These are phyloP conservation scores for Lignosus rhinocerotis DNA, from an alignment of 1,284 basidiomycete genomes.

Conservation along the genomic window DNA sequence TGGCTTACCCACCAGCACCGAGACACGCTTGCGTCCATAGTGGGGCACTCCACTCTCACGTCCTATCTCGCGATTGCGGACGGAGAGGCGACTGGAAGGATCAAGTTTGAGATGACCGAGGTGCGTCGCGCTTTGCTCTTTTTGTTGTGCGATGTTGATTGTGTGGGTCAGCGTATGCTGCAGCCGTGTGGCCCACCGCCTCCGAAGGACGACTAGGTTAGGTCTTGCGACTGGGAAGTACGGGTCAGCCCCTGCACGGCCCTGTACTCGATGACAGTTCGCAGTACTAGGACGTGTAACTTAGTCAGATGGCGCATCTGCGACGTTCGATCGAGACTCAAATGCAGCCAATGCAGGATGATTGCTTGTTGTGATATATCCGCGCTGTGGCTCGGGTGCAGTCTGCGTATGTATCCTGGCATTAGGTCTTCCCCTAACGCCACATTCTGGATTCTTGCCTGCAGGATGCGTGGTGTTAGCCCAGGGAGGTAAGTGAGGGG, in stretches of 20 bases:
- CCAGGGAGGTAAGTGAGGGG: too few relatives aligned
- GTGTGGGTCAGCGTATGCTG: constrained; percentile 78
- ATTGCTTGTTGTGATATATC: not conserved
- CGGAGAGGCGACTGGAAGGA: constrained; percentile 85
- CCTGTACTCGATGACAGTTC: not conserved
- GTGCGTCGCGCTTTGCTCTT: constrained; percentile 46
- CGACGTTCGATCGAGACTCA: not conserved
- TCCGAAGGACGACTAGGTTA: constrained; percentile 73
- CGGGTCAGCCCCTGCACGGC: not conserved
- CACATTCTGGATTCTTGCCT: too few relatives aligned
- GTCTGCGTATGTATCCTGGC: not conserved
- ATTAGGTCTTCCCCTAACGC: not conserved
- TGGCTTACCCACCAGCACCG: constrained; percentile 98
- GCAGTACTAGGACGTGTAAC: constrained; percentile 13
- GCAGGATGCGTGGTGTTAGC: too few relatives aligned
- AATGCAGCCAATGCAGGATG: not conserved
- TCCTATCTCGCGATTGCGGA: constrained; percentile 93
- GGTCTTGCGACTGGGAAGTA: not conserved
- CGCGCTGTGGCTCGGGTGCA: not conserved
- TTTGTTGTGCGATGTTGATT: not conserved
- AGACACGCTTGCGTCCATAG: constrained; percentile 89
- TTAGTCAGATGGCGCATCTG: constrained; percentile 1
- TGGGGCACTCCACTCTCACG: constrained; percentile 85
- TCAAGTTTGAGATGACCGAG: constrained; percentile 96
- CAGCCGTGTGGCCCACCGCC: constrained; percentile 98